Conservation (phyloP, 2,329 filamentous ascomycete species). For the Aspergillus pseudotamarii region DNA sequence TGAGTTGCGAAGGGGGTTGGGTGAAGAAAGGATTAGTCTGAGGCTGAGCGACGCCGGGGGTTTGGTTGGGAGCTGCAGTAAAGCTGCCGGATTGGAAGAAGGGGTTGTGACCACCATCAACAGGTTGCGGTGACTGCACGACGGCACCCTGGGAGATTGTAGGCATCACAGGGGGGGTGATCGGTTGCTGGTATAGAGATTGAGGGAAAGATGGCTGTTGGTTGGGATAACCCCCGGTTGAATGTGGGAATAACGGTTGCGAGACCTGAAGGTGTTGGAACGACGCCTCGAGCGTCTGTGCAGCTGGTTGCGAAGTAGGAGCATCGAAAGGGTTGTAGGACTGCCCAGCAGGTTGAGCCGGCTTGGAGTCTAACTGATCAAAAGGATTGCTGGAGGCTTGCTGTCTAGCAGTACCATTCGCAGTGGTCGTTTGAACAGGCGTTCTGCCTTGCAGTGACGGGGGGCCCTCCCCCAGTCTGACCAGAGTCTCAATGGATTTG, state of each 20-base stretch:
- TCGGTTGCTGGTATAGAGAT: constrained; percentile 43
- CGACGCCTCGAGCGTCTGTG: constrained; percentile 62
- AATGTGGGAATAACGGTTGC: constrained; percentile 72
- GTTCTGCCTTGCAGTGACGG: constrained; percentile 59
- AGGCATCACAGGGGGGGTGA: constrained; percentile 46
- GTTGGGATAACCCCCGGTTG: constrained; percentile 65
- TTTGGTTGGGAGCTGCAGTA: constrained; percentile 27
- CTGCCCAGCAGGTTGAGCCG: constrained; percentile 32
- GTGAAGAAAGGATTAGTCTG: constrained; percentile 42
- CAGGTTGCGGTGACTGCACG: constrained; percentile 37
- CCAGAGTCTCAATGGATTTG: constrained; percentile 79
- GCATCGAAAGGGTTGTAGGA: constrained; percentile 72
- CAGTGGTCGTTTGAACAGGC: constrained; percentile 42
- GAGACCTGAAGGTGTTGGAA: constrained; percentile 76
- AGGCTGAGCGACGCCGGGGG: constrained; percentile 27
- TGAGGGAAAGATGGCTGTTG: constrained; percentile 45
- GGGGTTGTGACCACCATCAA: constrained; percentile 43
- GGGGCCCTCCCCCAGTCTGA: constrained; percentile 71
- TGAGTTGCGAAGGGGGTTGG: constrained; percentile 27
- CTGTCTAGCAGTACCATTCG: constrained; percentile 12
- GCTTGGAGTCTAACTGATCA: constrained; percentile 54
- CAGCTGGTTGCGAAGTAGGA: constrained; percentile 33
- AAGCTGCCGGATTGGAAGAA: constrained; percentile 44
- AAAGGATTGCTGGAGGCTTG: constrained; percentile 66
- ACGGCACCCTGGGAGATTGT: constrained; percentile 38